Base-by-base conservation (phyloP, 495 filamentous ascomycete genomes). In the Parathielavia appendiculata region DNA sequence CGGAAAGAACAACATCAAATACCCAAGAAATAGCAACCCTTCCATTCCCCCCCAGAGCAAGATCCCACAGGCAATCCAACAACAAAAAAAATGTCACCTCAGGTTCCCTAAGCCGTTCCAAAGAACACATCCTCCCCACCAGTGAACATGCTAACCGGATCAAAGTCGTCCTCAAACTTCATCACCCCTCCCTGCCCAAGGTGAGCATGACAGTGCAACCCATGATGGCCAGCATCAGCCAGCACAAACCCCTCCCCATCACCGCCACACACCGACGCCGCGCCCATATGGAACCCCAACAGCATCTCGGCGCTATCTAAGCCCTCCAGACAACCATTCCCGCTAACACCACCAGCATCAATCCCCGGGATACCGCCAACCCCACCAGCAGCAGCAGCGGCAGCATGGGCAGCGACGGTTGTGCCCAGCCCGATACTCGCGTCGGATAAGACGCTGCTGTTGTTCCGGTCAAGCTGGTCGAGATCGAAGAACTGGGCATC, bases 61-160 rank as follows among this genome's bases (percentile, higher is more conserved):
- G n/a, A n/a, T n/a, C n/a, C n/a, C n/a, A n/a, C 34, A 35, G 34
- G 34, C 34, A 19, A n/a, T 10, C 40, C n/a, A 19, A 46, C 39
- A 7, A 51, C 16, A 44, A 40, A 51, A 12, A 14, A 40, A 11
- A 48, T 22, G n/a, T 12, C 12, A 9, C 12, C 26, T 26, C 26
- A 49, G 9, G 13, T 14, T 49, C 26, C 46, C 41, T 20, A 52
- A 20, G 36, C 49, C 14, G 52, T 71, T 11, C 76, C 76, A 54
- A 79, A 79, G 63, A 78, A 77, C 30, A 78, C 64, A 61, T 80
- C 77, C 30, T 70, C 73, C 36, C 68, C 69, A 34, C 68, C 65
- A 30, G 67, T 73, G 59, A 78, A 77, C 74, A 70, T 77, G 61
- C 61, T 69, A 19, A 65, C 66, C 54, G 59, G 58, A 45, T 71